Evolutionary conservation across 768 basidiomycete genomes (phyloP).

Genomic region (Boletus subcaerulescens): DNA sequence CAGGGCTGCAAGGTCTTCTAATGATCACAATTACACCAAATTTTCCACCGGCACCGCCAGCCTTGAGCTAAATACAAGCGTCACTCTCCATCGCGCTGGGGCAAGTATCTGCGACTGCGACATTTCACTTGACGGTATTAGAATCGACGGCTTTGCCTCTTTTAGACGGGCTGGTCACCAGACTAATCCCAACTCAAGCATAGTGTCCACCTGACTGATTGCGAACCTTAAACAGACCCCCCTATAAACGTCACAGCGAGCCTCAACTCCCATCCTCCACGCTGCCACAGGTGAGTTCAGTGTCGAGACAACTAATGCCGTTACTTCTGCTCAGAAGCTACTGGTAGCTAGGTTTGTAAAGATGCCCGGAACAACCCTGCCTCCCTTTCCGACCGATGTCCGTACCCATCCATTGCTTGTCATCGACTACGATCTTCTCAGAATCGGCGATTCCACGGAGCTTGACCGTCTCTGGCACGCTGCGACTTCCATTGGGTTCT

Average conservation of each 20-base stretch:
- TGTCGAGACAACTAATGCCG: background rate
- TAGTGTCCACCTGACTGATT: no score
- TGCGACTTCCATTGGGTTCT: constrained; percentile 49
- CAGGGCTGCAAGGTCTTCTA: no score
- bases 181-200: no score
- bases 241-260: no score
- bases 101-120: no score
- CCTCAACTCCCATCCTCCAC: background rate
- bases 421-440: constrained; percentile 42
- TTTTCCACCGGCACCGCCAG: no score
- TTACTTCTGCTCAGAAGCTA: background rate
- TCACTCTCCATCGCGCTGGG: no score
- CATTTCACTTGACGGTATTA: no score
- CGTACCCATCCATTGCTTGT: constrained; percentile 45
- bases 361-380: constrained; percentile 35
- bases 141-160: no score
- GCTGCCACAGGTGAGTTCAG: background rate
- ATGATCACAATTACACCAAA: background rate
- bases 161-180: no score
- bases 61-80: no score
- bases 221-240: no score
- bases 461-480: constrained; percentile 45
- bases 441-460: constrained; percentile 35
- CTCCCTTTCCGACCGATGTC: constrained; percentile 45
- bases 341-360: background rate